Evolutionary conservation across 2,329 filamentous ascomycete genomes (phyloP), one percentile per base, ranked within the genome.

Genomic region (Trichoderma sp.): DNA sequence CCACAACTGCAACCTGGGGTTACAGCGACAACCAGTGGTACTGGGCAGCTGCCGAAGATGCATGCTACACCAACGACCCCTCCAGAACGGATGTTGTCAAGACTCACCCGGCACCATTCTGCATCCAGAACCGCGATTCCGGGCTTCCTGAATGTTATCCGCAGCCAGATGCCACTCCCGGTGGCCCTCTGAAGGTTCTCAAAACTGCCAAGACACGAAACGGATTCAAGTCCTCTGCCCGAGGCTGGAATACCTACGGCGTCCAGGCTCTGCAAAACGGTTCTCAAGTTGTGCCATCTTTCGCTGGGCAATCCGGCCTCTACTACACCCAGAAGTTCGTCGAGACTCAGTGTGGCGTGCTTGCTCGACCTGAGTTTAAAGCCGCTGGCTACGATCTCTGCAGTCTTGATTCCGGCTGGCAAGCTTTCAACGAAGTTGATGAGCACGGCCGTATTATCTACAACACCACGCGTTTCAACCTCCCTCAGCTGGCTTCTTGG

Each of bases 371-470:
- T 3, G 62, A 36, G 5, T 73, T 73, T 15, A 73, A 71, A 58
- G 56, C 28, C 15, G 71, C 72, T 14, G 72, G 72, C 14, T 73
- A 67, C 12, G 63, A 65, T 11, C 56, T 71, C 28, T 73, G 72
- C 62, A 71, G 68, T 15, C 65, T 72, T 71, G 76, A 76, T 43
- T 79, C 80, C 43, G 81, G 83, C 74, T 81, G 68, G 57, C 63
- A 71, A 61, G 65, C 72, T 9, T 71, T 60, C 8, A 68, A 64
- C 32, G 71, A 30, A 5, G 70, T 72, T 24, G 71, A 72, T 18
- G 58, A 70, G 9, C 39, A 72, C n/a, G 71, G 71, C 1, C 71
- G 71, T 2, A 70, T 72, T 30, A 70, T 57, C 26, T 72, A 72
- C n/a, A 72, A 72, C 43, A 39, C 14, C 32, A 72, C 71, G 2